Conservation (phyloP, 805 yeast species). For the Teunomyces cretensis region DNA sequence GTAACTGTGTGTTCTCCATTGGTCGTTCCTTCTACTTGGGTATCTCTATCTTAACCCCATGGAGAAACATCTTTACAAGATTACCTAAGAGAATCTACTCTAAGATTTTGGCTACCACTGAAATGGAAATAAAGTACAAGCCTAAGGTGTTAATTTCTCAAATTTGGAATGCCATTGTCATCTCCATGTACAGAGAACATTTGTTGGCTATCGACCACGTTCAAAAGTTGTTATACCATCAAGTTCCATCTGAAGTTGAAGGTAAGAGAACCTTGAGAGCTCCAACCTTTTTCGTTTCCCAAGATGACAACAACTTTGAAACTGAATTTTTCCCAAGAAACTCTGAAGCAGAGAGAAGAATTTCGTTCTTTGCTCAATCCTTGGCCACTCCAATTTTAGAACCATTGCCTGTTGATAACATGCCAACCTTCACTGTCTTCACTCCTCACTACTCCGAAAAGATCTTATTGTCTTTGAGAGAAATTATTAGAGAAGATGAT, state of each 20-base stretch:
- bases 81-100: constrained; percentile 98
- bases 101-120: constrained; percentile 95
- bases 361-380: constrained; percentile 98
- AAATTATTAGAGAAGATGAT: constrained; percentile 95
- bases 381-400: constrained; percentile 98
- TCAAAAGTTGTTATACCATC: constrained; percentile 94
- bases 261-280: constrained; percentile 98
- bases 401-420: constrained; percentile 98
- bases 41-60: constrained; percentile 97
- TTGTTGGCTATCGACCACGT: constrained; percentile 97
- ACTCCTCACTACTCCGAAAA: constrained; percentile 97
- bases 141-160: constrained; percentile 98
- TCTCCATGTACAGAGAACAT: constrained; percentile 99
- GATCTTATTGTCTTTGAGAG: constrained; percentile 88
- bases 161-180: constrained; percentile 98
- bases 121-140: constrained; percentile 98
- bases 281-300: constrained; percentile 97
- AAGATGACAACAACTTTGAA: constrained; percentile 92
- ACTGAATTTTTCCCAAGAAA: constrained; percentile 96
- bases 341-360: constrained; percentile 99
- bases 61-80: constrained; percentile 98
- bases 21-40: constrained; percentile 98
- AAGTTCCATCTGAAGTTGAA: constrained; percentile 96
- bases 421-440: constrained; percentile 98
- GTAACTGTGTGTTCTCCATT: constrained; percentile 92